A percentile compares a stretch with the other conserved stretches of the same genome.
phyloP scores from a whole-genome alignment of 2,329 filamentous ascomycete genomes.

The Aspergillus oerlinghausenensis region DNA sequence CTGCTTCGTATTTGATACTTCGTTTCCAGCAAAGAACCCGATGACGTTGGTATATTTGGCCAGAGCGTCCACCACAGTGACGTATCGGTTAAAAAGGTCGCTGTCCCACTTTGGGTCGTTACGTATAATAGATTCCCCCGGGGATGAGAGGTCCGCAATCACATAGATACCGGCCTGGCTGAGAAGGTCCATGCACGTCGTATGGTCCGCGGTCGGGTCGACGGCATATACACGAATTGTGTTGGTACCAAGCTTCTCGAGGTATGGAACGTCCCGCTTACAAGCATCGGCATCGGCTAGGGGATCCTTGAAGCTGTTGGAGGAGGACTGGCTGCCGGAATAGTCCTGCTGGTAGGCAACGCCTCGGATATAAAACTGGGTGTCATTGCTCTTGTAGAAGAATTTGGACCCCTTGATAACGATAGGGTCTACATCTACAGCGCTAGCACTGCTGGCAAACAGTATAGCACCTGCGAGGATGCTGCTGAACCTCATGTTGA shows the following conservation, averaged over 20 bases:
- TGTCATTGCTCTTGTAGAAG: constrained; percentile 76
- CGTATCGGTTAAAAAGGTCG: constrained; percentile 73
- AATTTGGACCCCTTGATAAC: constrained; percentile 74
- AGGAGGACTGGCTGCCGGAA: constrained; percentile 48
- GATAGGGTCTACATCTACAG: constrained; percentile 54
- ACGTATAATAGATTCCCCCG: constrained; percentile 76
- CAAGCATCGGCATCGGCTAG: constrained; percentile 67
- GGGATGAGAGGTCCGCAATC: constrained; percentile 81
- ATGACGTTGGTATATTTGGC: constrained; percentile 80
- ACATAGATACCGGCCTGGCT: constrained; percentile 86
- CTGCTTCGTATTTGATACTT: constrained; percentile 81
- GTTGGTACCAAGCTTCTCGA: constrained; percentile 77
- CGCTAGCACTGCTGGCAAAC: constrained; percentile 43
- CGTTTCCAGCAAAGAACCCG: constrained; percentile 96
- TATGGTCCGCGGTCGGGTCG: constrained; percentile 71
- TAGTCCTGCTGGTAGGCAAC: constrained; percentile 87
- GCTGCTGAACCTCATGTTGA: constrained; percentile 50
- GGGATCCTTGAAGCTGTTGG: constrained; percentile 68
- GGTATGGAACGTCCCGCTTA: constrained; percentile 75
- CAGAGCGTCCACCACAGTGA: constrained; percentile 71
- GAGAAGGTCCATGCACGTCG: constrained; percentile 75
- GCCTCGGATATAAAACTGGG: constrained; percentile 80
- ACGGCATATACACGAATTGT: constrained; percentile 90
- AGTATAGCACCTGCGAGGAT: constrained; percentile 47
- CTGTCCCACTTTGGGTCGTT: constrained; percentile 72